Evolutionary conservation across 768 basidiomycete species (phyloP), one percentile per base, ranked within the genome.

Genomic region (Hypsizygus marmoreus): DNA sequence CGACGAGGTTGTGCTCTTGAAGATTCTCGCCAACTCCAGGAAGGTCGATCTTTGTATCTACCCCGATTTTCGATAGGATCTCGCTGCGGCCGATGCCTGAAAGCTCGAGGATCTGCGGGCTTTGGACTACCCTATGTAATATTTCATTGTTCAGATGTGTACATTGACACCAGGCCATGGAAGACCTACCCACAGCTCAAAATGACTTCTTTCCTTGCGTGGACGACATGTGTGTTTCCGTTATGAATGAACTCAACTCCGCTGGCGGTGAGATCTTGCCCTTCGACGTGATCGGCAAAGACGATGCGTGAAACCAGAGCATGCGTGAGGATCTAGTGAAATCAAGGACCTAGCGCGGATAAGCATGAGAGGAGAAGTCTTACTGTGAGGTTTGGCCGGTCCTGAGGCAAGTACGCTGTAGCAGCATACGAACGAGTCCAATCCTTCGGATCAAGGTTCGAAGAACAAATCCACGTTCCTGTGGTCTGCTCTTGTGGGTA

Each of bases 41-140:
- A 5, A 80, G 62, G 34, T 77, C 71, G 19, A 77, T 39, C 43
- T 64, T 59, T 32, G 44, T 36, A 8, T 26, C 23, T 30, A 84
- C 66, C 2, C 69, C 72, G 13, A 75, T 53, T 4, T 50, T 62
- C 19, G 64, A 52, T 24, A 83, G 62, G 16, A 77, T 49, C 2
- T 62, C 63, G 16, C 48, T 42, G 24, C 71, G 64, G 13, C 82
- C 82, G 43, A 84, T 75, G 17, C 82, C 83, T 4, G 79, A 81
- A 2, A 83, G 62, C 54, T 83, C 77, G 2, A 83, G 72, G 7
- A 85, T 64, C 53, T 80, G 75, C 4, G 77, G 70, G n/a, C n/a
- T n/a, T n/a, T n/a, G n/a, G n/a, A n/a, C n/a, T n/a, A n/a, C n/a
- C n/a, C n/a, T n/a, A n/a, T n/a, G n/a, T n/a, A n/a, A n/a, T n/a